Conservation (phyloP, 2,329 filamentous ascomycete species). For the Raffaelea deltoideospora region DNA sequence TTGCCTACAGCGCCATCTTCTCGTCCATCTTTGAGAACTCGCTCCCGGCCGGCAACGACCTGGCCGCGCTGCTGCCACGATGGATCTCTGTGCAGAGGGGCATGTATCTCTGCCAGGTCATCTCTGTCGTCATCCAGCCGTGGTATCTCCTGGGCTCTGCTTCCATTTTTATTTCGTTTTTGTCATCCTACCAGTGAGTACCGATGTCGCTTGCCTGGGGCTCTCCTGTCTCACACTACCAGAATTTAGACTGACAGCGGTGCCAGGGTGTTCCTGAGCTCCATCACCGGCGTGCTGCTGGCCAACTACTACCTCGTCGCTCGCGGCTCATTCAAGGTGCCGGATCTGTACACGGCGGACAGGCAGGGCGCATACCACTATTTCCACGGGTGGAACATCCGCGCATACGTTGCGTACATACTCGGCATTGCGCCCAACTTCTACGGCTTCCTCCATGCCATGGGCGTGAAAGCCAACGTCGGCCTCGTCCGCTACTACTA, state of each 20-base stretch:
- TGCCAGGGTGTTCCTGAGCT: constrained; percentile 24
- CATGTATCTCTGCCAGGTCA: constrained; percentile 17
- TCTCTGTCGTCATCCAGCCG: constrained; percentile 11
- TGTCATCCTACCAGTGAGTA: constrained; percentile 26
- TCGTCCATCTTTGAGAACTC: constrained; percentile 7
- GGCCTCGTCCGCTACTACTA: constrained; percentile 33
- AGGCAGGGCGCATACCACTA: constrained; percentile 7
- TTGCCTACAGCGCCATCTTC: constrained; percentile 4
- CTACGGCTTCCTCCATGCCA: constrained; percentile 23
- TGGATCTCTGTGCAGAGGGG: constrained; percentile 23
- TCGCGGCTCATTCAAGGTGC: constrained; percentile 19
- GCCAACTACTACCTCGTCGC: constrained; percentile 26
- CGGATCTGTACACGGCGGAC: constrained; percentile 14
- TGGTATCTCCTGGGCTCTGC: constrained; percentile 15
- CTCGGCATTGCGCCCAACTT: constrained; percentile 23
- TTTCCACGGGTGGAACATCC: constrained; percentile 7
- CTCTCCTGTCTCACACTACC: too few species aligned
- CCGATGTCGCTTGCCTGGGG: too few species aligned
- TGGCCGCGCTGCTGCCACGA: constrained; percentile 21
- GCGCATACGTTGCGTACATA: constrained; percentile 12
- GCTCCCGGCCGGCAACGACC: constrained; percentile 12
- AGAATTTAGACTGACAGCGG: too few species aligned
- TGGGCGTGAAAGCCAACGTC: constrained; percentile 20
- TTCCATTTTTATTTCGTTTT: constrained; percentile 21
- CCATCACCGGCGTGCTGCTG: constrained; percentile 25